Percentiles rank a stretch among this genome's conserved stretches.
phyloP scores from a whole-genome alignment of 106 monocot genomes.

The Dendrobium catenatum region DNA sequence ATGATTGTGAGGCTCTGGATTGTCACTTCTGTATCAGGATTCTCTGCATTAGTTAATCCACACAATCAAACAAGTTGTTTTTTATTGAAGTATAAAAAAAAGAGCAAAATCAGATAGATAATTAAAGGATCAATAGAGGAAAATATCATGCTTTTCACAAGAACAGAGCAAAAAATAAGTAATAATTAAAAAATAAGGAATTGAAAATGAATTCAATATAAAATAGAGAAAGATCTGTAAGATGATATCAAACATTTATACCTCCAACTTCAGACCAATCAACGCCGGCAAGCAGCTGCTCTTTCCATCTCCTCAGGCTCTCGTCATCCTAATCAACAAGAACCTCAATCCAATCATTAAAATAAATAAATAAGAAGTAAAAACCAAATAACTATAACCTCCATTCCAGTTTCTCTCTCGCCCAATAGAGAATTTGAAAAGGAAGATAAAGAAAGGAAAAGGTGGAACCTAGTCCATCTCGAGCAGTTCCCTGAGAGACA shows the following conservation, averaged over 20 bases:
- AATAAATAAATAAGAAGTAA: not conserved
- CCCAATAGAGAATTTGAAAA: not conserved
- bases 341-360: not conserved
- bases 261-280: constrained; percentile 78
- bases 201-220: not conserved
- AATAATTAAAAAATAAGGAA: not conserved
- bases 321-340: no score
- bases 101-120: no score
- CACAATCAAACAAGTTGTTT: no score
- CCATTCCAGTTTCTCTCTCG: not conserved
- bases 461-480: constrained; percentile 44
- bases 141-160: not conserved
- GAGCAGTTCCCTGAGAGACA: constrained; percentile 56
- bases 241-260: not conserved
- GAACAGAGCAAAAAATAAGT: not conserved
- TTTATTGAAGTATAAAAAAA: no score
- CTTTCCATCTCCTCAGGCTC: no score
- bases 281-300: constrained; percentile 52
- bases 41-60: constrained; percentile 26
- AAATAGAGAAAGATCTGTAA: not conserved
- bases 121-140: no score
- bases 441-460: no score
- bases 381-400: not conserved
- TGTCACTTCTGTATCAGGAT: constrained; percentile 62
- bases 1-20: constrained; percentile 68